Base-by-base conservation (phyloP, 2,329 filamentous ascomycete genomes). In the Clarireedia sp. region DNA sequence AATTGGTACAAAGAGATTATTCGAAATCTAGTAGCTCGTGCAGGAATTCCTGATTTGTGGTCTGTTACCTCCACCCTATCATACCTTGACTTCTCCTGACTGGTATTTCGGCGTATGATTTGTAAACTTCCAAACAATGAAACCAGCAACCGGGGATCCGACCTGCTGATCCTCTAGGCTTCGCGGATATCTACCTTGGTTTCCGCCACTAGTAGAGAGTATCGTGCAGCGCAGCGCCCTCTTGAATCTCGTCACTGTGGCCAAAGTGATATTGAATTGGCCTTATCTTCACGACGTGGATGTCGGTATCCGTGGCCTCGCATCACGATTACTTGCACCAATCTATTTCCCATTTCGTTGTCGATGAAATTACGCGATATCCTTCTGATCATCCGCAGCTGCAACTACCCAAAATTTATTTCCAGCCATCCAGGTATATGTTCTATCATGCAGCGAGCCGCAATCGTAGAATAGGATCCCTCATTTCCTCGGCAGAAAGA, bases 121-220 rank as follows among this genome's bases (percentile, higher is more conserved):
- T 33, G 9, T 33, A 14, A 33, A 33, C n/a, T 14, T 41, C 19
- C 38, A 41, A 5, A 41, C 29, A 12, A 33, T 12, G 4, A 33
- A 33, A 33, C 29, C 29, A 33, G 12, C 10, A 33, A 33, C 29
- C 44, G 47, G 37, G 23, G 43, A 26, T 21, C 46, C 29, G 16
- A 37, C 21, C 40, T 51, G 26, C 49, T 51, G 49, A 45, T 40
- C n/a, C n/a, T 24, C 19, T 23, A n/a, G n/a, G 38, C 38, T 41
- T 14, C 24, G 41, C 49, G 49, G 49, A 51, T 12, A 51, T 52
- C 29, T 38, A 24, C 29, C 41, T 51, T 51, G 17, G 33, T 46
- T 46, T 52, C 29, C 41, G 26, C 40, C 37, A 49, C 47, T 36
- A 43, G 52, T n/a, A 54, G 14, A 16, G 12, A 26, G 19, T 9